Evolutionary conservation across 495 filamentous ascomycete genomes (phyloP), one percentile per base, ranked within the genome.

Genomic region (Aspergillus nidulans): DNA sequence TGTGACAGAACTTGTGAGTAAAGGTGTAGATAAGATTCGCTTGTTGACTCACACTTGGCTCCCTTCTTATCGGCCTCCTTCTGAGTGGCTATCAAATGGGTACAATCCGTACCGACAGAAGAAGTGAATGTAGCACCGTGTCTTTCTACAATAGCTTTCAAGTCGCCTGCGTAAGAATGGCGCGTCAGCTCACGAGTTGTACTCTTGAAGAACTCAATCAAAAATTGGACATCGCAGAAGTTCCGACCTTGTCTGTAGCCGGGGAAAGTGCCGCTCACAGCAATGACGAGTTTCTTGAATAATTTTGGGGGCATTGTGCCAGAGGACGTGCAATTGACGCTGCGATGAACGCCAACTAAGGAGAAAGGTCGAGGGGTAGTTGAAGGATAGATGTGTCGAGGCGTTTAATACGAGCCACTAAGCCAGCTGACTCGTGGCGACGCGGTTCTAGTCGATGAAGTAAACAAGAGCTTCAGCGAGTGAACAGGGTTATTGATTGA

Each of bases 231-330:
- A 1, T 26, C 23, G 34, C 0, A 26, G 12, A 28, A 28, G 28
- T 16, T 7, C 59, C 52, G 59, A 79, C 79, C 68, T 59, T 89
- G 86, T 13, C 75, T 77, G 16, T 69, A 67, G 6, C 74, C 73
- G 0, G 78, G 74, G 47, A 89, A 83, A 0, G 77, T 76, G 19
- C 87, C 86, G 55, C 81, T 83, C 23, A 87, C 63, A n/a, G 77
- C 80, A 36, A 90, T 74, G 13, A 66, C 69, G 26, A 77, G 69
- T 1, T 71, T 71, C 16, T 75, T 67, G 15, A 83, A 72, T n/a
- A 51, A 44, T 24, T 40, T 52, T 1, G 58, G 52, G 8, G 66
- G 57, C 69, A 75, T 76, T 28, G 34, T 49, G 52, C 18, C 12
- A n/a, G n/a, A 8, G 2, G 39, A 41, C n/a, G 4, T 28, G 42